These are phyloP conservation scores for Fragaria vesca DNA, from an alignment of 306 rosid genomes.

Conservation along the genomic window DNA sequence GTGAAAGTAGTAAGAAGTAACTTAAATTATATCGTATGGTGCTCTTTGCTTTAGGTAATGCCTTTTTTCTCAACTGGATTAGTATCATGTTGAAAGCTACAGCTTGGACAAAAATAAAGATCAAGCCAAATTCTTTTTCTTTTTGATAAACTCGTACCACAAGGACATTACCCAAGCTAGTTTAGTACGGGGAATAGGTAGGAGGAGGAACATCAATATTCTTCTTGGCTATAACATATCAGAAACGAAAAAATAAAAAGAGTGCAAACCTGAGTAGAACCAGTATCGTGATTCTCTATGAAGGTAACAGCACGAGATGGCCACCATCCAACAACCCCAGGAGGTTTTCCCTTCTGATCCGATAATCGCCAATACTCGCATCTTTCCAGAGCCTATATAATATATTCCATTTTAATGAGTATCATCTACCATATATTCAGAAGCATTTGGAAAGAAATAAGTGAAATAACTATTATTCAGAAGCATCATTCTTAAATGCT, in stretches of 20 bases:
- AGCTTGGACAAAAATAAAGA: neutral
- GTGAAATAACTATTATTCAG: neutral
- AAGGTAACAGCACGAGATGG: conserved; percentile 98
- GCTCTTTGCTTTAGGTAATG: neutral
- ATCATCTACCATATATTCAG: neutral
- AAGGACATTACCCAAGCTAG: neutral
- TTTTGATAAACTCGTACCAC: neutral
- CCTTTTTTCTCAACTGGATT: neutral
- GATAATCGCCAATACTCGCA: conserved; percentile 98
- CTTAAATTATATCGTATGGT: too few species aligned
- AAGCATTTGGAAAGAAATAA: neutral
- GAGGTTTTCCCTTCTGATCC: conserved; percentile 87
- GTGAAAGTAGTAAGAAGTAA: neutral
- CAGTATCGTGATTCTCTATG: conserved; percentile 97
- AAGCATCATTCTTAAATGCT: conserved; percentile 2
- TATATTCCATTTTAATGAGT: conserved; percentile 4
- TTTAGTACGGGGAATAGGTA: neutral
- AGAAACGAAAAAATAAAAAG: conserved; percentile 6
- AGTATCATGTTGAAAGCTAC: neutral
- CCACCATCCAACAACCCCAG: conserved; percentile 99
- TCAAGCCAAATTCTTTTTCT: neutral
- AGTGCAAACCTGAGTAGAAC: conserved; percentile 89
- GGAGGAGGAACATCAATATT: neutral
- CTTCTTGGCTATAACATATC: neutral
- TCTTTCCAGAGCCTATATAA: conserved; percentile 64